Base-by-base conservation (phyloP, 495 filamentous ascomycete genomes). In the Durotheca rogersii region DNA sequence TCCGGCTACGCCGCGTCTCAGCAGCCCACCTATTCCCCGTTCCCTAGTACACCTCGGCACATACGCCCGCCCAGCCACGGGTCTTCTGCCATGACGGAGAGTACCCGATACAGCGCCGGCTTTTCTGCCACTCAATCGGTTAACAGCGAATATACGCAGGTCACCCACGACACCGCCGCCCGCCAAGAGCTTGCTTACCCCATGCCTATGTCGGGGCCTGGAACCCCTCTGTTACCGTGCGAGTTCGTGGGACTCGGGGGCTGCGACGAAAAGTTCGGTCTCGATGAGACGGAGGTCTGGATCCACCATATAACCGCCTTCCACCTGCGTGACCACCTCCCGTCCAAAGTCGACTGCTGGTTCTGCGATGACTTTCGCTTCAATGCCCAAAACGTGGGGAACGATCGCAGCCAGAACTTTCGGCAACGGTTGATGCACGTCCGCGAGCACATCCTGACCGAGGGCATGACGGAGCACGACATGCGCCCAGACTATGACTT, bases 371-470 rank as follows among this genome's bases (percentile, higher is more conserved):
- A 58, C 1, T 33, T 21, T 4, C 12, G 4, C 0, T 75, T 72
- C 31, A 51, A 61, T 19, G 39, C 56, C 10, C 37, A 31, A 10
- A 6, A 32, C 0, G 9, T 11, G 1, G 11, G 12, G 0, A 7
- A 9, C 2, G 56, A 67, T 7, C 44, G 35, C 5, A 42, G 30
- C 1, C 7, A 4, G 1, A 71, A 61, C 20, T 75, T 75, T n/a
- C 14, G 51, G 0, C 3, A 44, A 1, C 68, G 76, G 25, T 74
- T 80, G 75, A 6, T 44, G 6, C 78, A 81, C 48, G 72, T 79
- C 30, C 57, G 48, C 2, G 20, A 17, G 0, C 76, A 81, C 41
- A 65, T 74, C 40, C 15, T n/a, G n/a, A n/a, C 46, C 4, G 38
- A 63, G 2, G 56, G 54, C 7, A 35, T 19, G 18, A 48, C 41